These are phyloP conservation scores for Cenococcum geophilum DNA, from an alignment of 495 filamentous ascomycete species.

Conservation along the genomic window DNA sequence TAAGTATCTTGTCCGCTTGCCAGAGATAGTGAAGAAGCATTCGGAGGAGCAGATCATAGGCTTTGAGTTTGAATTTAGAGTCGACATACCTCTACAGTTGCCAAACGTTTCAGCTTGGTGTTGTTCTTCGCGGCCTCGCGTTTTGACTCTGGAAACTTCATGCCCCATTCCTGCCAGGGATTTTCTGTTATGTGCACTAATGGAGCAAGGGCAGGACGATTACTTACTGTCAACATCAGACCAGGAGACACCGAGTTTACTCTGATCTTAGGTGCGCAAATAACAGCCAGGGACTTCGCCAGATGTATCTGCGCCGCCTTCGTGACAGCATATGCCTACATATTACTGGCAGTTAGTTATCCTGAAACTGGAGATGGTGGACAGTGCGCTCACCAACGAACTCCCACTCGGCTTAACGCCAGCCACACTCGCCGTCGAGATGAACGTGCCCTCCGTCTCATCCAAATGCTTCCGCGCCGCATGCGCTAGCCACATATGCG, in stretches of 20 bases:
- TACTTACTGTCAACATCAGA: constrained; percentile 43
- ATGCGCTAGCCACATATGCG: constrained; percentile 51
- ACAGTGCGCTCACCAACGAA: constrained; percentile 32
- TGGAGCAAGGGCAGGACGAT: neutral
- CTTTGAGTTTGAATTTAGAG: constrained; percentile 1
- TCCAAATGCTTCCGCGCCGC: constrained; percentile 45
- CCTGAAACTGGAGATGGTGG: constrained; percentile 30
- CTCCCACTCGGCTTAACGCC: constrained; percentile 49
- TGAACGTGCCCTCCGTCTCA: constrained; percentile 47
- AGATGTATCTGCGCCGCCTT: constrained; percentile 56
- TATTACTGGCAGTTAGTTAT: too few relatives aligned
- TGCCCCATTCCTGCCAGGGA: constrained; percentile 52
- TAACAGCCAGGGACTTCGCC: constrained; percentile 46
- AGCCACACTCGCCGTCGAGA: constrained; percentile 49
- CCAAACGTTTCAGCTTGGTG: constrained; percentile 48
- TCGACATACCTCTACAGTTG: constrained; percentile 44
- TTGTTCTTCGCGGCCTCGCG: constrained; percentile 41
- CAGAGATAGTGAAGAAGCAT: too few relatives aligned
- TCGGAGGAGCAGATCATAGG: neutral
- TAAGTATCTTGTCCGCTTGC: neutral
- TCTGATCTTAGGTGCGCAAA: constrained; percentile 47
- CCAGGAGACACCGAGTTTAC: constrained; percentile 52
- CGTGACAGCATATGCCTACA: constrained; percentile 43
- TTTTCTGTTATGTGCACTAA: too few relatives aligned
- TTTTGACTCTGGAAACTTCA: constrained; percentile 44